These are phyloP conservation scores for Solanum hybrid DNA, from an alignment of 305 asterid genomes.

Conservation along the genomic window DNA sequence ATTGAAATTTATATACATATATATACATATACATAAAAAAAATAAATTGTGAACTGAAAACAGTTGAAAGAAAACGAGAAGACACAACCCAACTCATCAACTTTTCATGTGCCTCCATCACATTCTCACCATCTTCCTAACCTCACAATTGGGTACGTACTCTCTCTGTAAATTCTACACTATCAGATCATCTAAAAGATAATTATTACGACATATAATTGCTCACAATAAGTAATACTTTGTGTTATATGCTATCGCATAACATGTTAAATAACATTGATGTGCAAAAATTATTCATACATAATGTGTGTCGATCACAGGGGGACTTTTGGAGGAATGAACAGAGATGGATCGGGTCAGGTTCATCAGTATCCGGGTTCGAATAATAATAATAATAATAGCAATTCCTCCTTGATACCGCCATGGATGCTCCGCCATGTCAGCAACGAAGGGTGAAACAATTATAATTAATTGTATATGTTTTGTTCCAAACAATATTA, in stretches of 20 bases:
- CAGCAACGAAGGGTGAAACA: neutral
- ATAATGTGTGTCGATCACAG: conserved; percentile 12
- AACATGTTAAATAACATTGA: neutral
- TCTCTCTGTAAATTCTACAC: neutral
- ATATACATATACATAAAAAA: too few relatives aligned
- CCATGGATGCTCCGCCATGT: conserved; percentile 39
- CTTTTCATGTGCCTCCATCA: conserved; percentile 8
- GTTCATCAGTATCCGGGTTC: neutral
- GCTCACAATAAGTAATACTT: neutral
- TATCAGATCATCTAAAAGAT: neutral
- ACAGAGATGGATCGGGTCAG: conserved; percentile 13
- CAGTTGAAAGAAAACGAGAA: conserved; percentile 48
- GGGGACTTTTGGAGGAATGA: conserved; percentile 10
- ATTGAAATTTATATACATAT: neutral
- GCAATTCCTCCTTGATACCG: conserved; percentile 15
- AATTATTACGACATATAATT: neutral
- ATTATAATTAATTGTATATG: neutral
- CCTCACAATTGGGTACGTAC: conserved; percentile 31
- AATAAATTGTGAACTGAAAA: neutral
- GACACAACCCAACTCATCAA: conserved; percentile 14
- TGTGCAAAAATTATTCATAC: neutral
- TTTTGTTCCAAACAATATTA: neutral
- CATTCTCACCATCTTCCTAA: conserved; percentile 12
- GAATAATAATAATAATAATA: neutral
- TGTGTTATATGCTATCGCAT: neutral